Conservation (phyloP, 2,329 filamentous ascomycete species). For the Thelonectria olida region DNA sequence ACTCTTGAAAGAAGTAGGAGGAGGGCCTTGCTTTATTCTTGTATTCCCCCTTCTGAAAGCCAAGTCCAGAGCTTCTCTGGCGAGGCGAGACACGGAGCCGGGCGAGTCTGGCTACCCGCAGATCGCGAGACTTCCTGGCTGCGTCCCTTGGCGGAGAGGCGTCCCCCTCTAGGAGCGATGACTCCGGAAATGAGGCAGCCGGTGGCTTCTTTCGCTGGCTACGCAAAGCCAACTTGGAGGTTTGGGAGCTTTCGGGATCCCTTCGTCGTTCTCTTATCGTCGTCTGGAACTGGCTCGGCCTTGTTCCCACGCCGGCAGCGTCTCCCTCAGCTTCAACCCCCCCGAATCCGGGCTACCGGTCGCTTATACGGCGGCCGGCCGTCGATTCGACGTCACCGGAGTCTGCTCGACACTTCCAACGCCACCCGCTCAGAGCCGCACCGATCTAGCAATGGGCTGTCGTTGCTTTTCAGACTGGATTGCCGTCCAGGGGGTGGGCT, state of each 20-base stretch:
- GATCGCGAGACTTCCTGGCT: conserved; percentile 5
- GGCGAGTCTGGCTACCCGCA: conserved; percentile 7
- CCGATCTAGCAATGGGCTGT: conserved; percentile 26
- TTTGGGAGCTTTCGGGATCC: neutral
- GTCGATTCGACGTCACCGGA: conserved; percentile 37
- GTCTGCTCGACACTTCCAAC: conserved; percentile 35
- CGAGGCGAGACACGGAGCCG: neutral
- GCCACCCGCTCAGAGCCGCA: conserved; percentile 37
- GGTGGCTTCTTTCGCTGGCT: conserved; percentile 10
- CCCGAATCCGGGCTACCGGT: conserved; percentile 29
- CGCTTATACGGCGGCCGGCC: conserved; percentile 38
- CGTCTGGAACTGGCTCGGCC: conserved; percentile 22
- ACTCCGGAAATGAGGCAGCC: neutral
- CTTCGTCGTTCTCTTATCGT: conserved; percentile 27
- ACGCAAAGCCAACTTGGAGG: neutral
- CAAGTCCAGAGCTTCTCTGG: neutral
- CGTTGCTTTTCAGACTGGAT: conserved; percentile 25
- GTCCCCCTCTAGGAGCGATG: conserved; percentile 3
- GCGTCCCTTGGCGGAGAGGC: conserved; percentile 5
- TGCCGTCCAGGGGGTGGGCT: conserved; percentile 31
- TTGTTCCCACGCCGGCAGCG: conserved; percentile 34
- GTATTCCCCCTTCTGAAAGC: neutral
- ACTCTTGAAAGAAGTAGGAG: neutral
- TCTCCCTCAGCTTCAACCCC: conserved; percentile 26
- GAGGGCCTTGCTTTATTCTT: conserved; percentile 15